These are phyloP conservation scores for Gossypium turneri DNA, from an alignment of 345 rosid species.

Conservation along the genomic window DNA sequence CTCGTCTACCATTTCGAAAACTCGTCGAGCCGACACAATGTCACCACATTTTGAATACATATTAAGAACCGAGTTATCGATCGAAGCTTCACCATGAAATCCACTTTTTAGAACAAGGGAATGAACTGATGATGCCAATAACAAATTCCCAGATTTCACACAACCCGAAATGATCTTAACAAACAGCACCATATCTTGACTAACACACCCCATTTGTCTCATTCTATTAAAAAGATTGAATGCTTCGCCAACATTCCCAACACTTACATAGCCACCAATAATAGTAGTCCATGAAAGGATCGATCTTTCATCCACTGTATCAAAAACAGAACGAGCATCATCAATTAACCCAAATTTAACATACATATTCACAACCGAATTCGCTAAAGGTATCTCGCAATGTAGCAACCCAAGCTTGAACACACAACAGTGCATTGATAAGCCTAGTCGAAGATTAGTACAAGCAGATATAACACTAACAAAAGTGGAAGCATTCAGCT, in stretches of 20 bases:
- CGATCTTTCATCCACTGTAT: constrained; percentile 22
- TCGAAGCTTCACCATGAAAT: constrained; percentile 14
- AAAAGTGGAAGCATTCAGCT: constrained; percentile 26
- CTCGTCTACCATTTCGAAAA: constrained; percentile 19
- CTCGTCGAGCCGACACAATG: constrained; percentile 21
- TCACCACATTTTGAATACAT: constrained; percentile 32
- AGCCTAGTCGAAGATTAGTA: constrained; percentile 20
- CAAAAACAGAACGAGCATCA: constrained; percentile 26
- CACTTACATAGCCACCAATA: constrained; percentile 23
- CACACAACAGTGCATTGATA: constrained; percentile 27
- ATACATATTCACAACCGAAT: constrained; percentile 28
- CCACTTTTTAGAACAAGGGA: constrained; percentile 27
- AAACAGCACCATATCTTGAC: constrained; percentile 22
- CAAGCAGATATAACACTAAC: constrained; percentile 19
- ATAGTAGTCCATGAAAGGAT: constrained; percentile 31
- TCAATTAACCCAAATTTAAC: constrained; percentile 18
- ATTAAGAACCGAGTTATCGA: constrained; percentile 25
- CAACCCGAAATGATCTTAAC: constrained; percentile 24
- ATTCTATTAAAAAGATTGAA: constrained; percentile 19
- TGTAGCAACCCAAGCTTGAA: constrained; percentile 26
- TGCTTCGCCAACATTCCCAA: constrained; percentile 23
- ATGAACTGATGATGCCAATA: constrained; percentile 28
- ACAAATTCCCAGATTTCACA: constrained; percentile 17
- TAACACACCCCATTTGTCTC: constrained; percentile 15
- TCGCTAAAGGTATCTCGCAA: constrained; percentile 22